These are phyloP conservation scores for Ricinus communis DNA, from an alignment of 345 rosid species.

Conservation along the genomic window DNA sequence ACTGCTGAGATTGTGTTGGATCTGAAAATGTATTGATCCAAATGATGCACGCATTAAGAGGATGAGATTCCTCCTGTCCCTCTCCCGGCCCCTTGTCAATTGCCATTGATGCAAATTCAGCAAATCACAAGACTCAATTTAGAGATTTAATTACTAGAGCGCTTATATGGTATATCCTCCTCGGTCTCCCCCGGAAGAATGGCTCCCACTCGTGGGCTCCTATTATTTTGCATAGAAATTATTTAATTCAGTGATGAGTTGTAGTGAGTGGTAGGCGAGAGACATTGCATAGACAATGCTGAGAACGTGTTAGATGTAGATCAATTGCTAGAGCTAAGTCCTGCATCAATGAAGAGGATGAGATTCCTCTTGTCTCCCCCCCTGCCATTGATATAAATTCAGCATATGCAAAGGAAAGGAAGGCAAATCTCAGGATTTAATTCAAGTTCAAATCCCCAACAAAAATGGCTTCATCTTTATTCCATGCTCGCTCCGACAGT, in stretches of 20 bases:
- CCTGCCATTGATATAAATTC: not conserved
- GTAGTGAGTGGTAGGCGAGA: not conserved
- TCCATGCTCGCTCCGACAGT: slow-evolving; percentile 50
- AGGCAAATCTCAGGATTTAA: not conserved
- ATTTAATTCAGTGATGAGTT: not conserved
- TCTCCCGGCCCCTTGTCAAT: no score
- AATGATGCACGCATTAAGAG: no score
- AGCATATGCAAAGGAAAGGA: not conserved
- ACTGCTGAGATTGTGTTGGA: no score
- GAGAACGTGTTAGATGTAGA: slow-evolving; percentile 1
- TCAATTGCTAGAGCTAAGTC: not conserved
- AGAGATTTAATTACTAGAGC: no score
- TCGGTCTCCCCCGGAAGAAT: no score
- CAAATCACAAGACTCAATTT: no score
- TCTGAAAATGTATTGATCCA: no score
- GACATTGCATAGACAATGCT: slow-evolving; percentile 2
- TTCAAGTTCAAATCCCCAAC: no score
- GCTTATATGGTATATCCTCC: no score
- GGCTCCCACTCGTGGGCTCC: not conserved
- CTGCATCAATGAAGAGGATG: not conserved
- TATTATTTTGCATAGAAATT: not conserved
- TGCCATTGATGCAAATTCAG: no score
- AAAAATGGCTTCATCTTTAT: slow-evolving; percentile 34
- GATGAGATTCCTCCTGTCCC: no score
- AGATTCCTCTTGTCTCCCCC: no score